Evolutionary conservation across 306 rosid species (phyloP), one percentile per base, ranked within the genome.

Genomic region (Hylodesmum podocarpum): DNA sequence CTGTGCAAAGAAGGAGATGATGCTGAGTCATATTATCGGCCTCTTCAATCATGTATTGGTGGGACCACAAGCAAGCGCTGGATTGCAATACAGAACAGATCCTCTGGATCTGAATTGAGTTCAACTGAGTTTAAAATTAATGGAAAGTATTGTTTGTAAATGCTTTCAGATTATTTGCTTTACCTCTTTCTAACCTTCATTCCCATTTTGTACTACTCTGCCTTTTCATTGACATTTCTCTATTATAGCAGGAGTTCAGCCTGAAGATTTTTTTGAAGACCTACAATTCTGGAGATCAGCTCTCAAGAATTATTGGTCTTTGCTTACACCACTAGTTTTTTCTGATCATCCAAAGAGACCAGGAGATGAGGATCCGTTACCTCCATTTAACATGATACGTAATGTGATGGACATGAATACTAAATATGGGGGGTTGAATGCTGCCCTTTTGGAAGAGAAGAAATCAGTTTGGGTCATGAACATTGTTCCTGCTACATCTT

Each of bases 261-360:
- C 89, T 41, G 94, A 87, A 44, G 93, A 90, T 57, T 90, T 77
- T 73, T 83, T 71, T 68, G 94, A 93, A 59, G 94, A 90, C 80
- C 54, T 83, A 21, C 88, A 85, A 75, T 63, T 89, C 72, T 90
- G 90, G 91, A 86, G 85, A 76, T 78, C 84, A 9, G 85, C 93
- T 82, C 54, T 90, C 47, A 89, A 73, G 63, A 86, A 93, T 67
- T 90, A 88, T 74, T 93, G 97, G 96, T 90, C 97, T 76, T 85
- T 93, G 75, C 96, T 93, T 57, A 87, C 97, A 22, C 97, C 97
- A 27, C 78, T 93, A 81, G 90, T 93, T 80, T 93, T 93, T 89
- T 93, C 97, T 2, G 96, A 93, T 84, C 97, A 93, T 83, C 97
- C 97, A 29, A 93, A 93, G 90, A 89, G 96, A 78, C 97, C 94